Evolutionary conservation across 2,329 filamentous ascomycete genomes (phyloP), one percentile per base, ranked within the genome.

Genomic region (Didymosphaeria variabile): DNA sequence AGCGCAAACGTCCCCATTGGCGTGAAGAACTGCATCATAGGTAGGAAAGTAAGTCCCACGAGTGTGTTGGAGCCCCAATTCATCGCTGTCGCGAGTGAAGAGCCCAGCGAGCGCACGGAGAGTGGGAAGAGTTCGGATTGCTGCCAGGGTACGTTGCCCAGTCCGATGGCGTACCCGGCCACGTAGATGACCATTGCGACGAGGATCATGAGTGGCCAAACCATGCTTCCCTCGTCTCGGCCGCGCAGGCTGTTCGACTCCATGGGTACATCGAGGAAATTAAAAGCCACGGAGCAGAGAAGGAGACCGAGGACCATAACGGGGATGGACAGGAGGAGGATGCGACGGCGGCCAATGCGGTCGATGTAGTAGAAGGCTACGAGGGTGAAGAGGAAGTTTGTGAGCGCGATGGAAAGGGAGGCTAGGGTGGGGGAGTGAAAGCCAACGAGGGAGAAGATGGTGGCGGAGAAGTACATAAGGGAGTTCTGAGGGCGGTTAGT

Each of bases 101-200:
- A 91, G 31, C 91, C 92, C 1, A 92, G 79, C 5, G 89, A 89
- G 52, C 91, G 88, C 49, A 93, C 91, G 32, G 85, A 84, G 51
- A 94, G 83, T 0, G 93, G 91, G 73, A 97, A 97, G 34, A 97
- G 74, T 80, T 98, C 94, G 68, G 90, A 92, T 80, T 97, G 94
- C 85, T 97, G 94, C 94, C 94, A 98, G 0, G 94, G 94, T 2
- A 98, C 93, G 70, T 93, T 96, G 9, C 94, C 94, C 2, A 98
- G 84, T 2, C 94, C 94, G 1, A 94, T 83, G 1, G 94, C 94
- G 74, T 96, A 98, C 0, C 90, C 85, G 9, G 92, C 90, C 1
- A 97, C 93, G 77, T 96, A 97, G 8, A 93, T 68, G 77, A 93
- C 90, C 76, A 97, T 90, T 65, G 90, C 90, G 44, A 87, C 64